Evolutionary conservation across 139 green algal species (phyloP).

Genomic region (Chlorella sp.): DNA sequence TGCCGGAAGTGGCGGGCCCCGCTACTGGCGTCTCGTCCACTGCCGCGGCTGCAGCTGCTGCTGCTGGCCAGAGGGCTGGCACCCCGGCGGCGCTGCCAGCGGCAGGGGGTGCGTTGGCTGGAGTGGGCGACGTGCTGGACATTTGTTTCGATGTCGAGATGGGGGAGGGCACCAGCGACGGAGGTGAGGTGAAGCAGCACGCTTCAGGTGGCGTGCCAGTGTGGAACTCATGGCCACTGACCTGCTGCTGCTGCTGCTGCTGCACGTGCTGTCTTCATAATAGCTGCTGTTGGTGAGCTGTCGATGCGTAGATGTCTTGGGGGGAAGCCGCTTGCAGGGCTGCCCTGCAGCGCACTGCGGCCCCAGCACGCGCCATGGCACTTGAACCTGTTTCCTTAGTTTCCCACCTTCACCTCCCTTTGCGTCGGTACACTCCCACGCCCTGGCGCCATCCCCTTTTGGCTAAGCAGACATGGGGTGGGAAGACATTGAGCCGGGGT

Average conservation of each 20-base stretch:
- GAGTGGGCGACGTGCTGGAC: slow-evolving; percentile 9
- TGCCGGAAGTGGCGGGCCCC: background rate
- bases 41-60: background rate
- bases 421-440: too few relatives aligned
- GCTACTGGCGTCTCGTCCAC: background rate
- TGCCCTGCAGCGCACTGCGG: too few relatives aligned
- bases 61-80: background rate
- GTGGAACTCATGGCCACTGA: too few relatives aligned
- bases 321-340: too few relatives aligned
- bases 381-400: background rate
- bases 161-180: background rate
- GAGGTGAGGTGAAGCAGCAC: background rate
- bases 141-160: slow-evolving; percentile 39
- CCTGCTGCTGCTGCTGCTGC: too few relatives aligned
- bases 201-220: background rate
- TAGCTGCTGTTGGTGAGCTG: too few relatives aligned
- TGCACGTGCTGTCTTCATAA: too few relatives aligned
- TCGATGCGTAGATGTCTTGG: too few relatives aligned
- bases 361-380: too few relatives aligned
- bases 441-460: background rate
- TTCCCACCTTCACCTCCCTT: too few relatives aligned
- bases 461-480: slow-evolving; percentile 44
- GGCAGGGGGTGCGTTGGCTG: background rate
- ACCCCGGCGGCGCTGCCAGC: background rate
- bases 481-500: slow-evolving; percentile 66